These are phyloP conservation scores for Nakazawaea wickerhamii DNA, from an alignment of 805 yeast species.

Conservation along the genomic window DNA sequence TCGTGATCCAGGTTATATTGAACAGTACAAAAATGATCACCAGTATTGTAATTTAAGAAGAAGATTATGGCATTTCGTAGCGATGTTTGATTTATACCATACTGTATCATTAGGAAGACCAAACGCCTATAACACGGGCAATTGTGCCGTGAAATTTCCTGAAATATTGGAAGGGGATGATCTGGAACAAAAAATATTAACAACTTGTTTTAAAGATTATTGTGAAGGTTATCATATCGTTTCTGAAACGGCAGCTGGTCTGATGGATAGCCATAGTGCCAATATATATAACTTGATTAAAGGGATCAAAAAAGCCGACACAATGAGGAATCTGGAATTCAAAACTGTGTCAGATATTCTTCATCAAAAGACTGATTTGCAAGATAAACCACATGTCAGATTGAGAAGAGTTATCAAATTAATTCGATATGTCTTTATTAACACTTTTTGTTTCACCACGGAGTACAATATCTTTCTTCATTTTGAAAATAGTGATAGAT, in stretches of 20 bases:
- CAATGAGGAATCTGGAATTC: background rate
- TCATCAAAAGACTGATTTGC: background rate
- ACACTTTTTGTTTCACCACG: constrained; percentile 9
- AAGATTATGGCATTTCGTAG: constrained; percentile 9
- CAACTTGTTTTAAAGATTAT: background rate
- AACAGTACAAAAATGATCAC: constrained; percentile 2
- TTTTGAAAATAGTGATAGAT: constrained; percentile 1
- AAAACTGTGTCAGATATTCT: constrained; percentile 3
- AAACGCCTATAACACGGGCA: background rate
- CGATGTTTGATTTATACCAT: constrained; percentile 6
- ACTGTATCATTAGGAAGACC: constrained; percentile 11
- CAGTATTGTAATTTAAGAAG: constrained; percentile 10
- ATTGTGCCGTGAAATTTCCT: constrained; percentile 5
- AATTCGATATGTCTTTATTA: constrained; percentile 7
- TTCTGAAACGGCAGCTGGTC: background rate
- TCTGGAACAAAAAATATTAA: background rate
- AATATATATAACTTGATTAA: constrained; percentile 1
- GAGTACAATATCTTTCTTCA: constrained; percentile 11
- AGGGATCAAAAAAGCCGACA: constrained; percentile 4
- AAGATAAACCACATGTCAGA: background rate
- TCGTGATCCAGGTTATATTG: constrained; percentile 45
- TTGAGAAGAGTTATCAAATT: constrained; percentile 5
- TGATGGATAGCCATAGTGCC: background rate
- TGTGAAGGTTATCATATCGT: background rate
- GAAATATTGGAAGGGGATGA: background rate